Percentiles rank a stretch among this genome's conserved stretches.
Evolutionary conservation across 805 yeast genomes (phyloP).

Genomic region (Kazachstania kunashirensis): DNA sequence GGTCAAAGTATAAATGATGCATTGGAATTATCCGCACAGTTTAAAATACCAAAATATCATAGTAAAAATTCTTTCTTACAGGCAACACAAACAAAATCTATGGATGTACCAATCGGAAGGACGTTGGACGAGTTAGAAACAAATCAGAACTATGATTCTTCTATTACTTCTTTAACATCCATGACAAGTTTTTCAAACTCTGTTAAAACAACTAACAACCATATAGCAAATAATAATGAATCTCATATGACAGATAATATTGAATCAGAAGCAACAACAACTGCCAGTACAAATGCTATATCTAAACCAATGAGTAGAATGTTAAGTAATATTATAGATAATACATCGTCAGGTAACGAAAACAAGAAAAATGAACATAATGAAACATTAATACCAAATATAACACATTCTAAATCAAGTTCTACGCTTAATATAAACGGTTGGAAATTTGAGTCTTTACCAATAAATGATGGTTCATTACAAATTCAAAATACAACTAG

Average conservation of each 20-base stretch:
- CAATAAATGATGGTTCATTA: conserved; percentile 5
- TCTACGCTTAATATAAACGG: conserved; percentile 21
- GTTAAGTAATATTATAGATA: conserved; percentile 17
- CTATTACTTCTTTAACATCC: not conserved
- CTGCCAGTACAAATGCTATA: not conserved
- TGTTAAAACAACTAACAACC: not conserved
- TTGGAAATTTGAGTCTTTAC: conserved; percentile 28
- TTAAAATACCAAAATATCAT: conserved; percentile 28
- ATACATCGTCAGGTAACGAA: too few relatives aligned
- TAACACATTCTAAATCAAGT: not conserved
- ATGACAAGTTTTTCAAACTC: conserved; percentile 1
- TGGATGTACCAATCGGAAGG: conserved; percentile 23
- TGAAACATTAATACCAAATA: conserved; percentile 1
- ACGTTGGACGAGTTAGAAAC: conserved; percentile 1
- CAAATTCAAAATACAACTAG: conserved; percentile 9
- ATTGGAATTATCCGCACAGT: conserved; percentile 25
- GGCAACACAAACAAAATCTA: conserved; percentile 21
- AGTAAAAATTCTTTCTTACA: conserved; percentile 25
- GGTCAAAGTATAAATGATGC: conserved; percentile 28
- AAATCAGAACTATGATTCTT: not conserved
- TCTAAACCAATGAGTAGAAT: conserved; percentile 17
- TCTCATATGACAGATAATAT: not conserved
- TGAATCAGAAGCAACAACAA: not conserved
- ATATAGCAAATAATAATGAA: too few relatives aligned
- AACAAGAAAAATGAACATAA: conserved; percentile 7